phyloP scores from a whole-genome alignment of 2,329 filamentous ascomycete species.

The Eurotiales sp. region DNA sequence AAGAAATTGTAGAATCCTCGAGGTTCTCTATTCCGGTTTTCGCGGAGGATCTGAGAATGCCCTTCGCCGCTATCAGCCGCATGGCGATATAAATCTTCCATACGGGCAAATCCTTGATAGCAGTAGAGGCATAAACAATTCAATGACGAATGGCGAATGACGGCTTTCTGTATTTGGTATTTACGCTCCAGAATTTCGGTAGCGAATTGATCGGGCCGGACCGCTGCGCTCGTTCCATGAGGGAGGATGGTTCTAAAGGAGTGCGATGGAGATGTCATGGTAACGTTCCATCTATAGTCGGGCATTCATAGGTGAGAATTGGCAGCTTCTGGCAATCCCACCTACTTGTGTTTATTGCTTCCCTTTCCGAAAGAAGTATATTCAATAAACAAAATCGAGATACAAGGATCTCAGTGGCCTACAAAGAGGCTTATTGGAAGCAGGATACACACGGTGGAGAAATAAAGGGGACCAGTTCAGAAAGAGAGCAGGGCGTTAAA shows the following conservation, averaged over 20 bases:
- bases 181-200: conserved; percentile 8
- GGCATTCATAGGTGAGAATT: neutral
- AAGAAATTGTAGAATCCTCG: conserved; percentile 13
- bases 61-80: conserved; percentile 14
- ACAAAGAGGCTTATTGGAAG: neutral
- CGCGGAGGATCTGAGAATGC: conserved; percentile 12
- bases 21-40: conserved; percentile 14
- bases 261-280: neutral
- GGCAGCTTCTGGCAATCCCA: neutral
- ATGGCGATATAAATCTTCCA: conserved; percentile 15
- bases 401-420: neutral
- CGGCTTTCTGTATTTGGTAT: conserved; percentile 10
- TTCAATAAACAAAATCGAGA: neutral
- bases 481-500: neutral
- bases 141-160: conserved; percentile 12
- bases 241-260: conserved; percentile 6
- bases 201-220: conserved; percentile 8
- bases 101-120: conserved; percentile 15
- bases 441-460: conserved; percentile 1
- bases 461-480: neutral
- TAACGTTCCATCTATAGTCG: neutral
- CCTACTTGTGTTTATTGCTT: neutral
- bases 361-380: conserved; percentile 1
- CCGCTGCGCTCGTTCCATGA: conserved; percentile 5
- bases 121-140: conserved; percentile 15